Base-by-base conservation (phyloP, 73 alveolate genomes). In the Paramecium octaurelia region DNA sequence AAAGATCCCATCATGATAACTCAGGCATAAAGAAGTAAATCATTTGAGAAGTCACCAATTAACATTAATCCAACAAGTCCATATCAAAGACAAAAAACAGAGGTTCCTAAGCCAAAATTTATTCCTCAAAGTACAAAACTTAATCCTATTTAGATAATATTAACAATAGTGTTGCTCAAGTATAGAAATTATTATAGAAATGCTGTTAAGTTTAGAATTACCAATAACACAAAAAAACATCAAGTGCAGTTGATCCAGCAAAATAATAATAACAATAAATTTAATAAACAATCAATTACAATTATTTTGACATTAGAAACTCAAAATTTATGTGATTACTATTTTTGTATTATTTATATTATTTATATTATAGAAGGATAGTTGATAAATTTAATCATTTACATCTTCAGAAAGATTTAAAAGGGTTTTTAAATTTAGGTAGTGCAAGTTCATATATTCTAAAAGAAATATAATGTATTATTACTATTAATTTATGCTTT, bases 31-130 rank as follows among this genome's bases (percentile, higher is more conserved):
- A 40, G 91, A 48, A 80, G 91, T 24, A 80, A 80, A 80, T 80
- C 91, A 80, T 80, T 80, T 43, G 91, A 80, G 23, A 80, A 80
- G 16, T 80, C 91, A 21, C 91, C 91, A 1, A 44, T 80, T 3
- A 27, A 18, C 2, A 48, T 80, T 24, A 42, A 27, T 43, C 91
- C 91, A 23, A 80, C 91, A 42, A 42, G 76, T 48, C 91, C 91
- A 7, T 80, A 31, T 43, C 7, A 48, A 46, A 80, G 91, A 46
- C 21, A 80, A 20, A 80, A 80, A 27, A 80, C 91, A 18, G 70
- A 42, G 12, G 91, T 46, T 46, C n/a, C 46, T 0, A 80, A 80
- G 44, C 91, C 91, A 1, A 80, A 80, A 80, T 80, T 80, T 46
- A 48, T 27, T 5, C 64, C 75, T 0, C 20, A 80, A 80, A 80